phyloP scores from a whole-genome alignment of 2,329 filamentous ascomycete species.

The Plenodomus tracheiphilus region DNA sequence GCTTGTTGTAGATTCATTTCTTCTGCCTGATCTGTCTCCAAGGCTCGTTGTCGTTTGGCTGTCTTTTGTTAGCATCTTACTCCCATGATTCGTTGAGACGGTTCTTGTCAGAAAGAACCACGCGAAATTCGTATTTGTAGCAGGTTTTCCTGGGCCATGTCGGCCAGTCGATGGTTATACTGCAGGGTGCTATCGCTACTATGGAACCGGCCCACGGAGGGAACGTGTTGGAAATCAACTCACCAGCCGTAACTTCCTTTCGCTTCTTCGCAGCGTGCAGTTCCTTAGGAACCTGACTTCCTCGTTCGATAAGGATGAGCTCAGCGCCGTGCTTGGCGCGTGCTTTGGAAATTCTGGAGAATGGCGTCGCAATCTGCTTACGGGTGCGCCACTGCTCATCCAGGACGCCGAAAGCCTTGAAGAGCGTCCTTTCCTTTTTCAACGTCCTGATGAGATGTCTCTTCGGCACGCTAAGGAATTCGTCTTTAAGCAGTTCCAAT shows the following conservation, averaged over 20 bases:
- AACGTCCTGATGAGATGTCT: constrained; percentile 41
- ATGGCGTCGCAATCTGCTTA: constrained; percentile 12
- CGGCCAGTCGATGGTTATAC: neutral
- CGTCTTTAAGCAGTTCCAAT: constrained; percentile 45
- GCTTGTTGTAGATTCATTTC: constrained; percentile 40
- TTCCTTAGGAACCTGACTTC: constrained; percentile 36
- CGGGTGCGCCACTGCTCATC: constrained; percentile 33
- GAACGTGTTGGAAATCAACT: neutral
- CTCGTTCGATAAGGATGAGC: constrained; percentile 20
- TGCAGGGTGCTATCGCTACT: neutral
- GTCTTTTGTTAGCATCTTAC: constrained; percentile 4
- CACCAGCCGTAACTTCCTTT: constrained; percentile 21
- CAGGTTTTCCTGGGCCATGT: neutral
- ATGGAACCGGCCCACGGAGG: neutral
- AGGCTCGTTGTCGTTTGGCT: constrained; percentile 34
- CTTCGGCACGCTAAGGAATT: constrained; percentile 45
- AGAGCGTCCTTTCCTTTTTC: constrained; percentile 39
- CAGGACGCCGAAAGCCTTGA: constrained; percentile 43
- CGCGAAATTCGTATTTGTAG: neutral
- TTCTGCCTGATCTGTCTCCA: constrained; percentile 32
- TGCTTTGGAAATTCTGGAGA: constrained; percentile 23
- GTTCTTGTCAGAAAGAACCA: no score
- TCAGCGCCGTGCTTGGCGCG: constrained; percentile 25
- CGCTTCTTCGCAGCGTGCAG: constrained; percentile 36
- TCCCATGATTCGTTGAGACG: neutral